Conservation (phyloP, 768 basidiomycete species). For the Lentinula sp. region DNA sequence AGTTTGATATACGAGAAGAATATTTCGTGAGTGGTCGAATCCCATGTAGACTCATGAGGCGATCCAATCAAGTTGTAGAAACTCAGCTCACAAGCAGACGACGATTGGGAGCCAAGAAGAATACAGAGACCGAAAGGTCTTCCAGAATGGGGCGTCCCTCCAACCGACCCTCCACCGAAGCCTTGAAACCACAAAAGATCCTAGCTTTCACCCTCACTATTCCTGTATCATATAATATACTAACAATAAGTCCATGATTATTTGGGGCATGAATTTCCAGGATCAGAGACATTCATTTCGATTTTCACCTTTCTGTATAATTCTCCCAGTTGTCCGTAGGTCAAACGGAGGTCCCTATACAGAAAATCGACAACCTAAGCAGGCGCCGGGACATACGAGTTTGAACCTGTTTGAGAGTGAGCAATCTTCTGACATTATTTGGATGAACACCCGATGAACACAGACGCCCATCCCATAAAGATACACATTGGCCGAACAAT, state of each 20-base stretch:
- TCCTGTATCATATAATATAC: background rate
- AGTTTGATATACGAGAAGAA: constrained; percentile 91
- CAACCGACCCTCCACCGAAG: constrained; percentile 39
- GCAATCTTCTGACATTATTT: background rate
- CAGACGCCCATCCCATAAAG: too few species aligned
- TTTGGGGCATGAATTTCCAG: background rate
- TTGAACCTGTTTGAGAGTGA: too few species aligned
- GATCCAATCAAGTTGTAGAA: constrained; percentile 35
- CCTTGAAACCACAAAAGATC: constrained; percentile 1
- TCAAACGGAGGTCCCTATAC: background rate
- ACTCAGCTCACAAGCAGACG: constrained; percentile 52
- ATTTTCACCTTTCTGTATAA: background rate
- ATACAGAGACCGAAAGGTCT: constrained; percentile 79
- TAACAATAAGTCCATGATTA: background rate
- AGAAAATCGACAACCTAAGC: background rate
- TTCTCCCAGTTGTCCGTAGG: too few species aligned
- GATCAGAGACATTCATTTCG: background rate
- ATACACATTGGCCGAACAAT: too few species aligned
- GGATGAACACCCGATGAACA: too few species aligned
- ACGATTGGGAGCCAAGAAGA: constrained; percentile 85
- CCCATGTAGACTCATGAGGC: background rate
- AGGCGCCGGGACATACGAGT: background rate
- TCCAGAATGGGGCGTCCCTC: constrained; percentile 92
- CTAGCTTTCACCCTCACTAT: background rate
- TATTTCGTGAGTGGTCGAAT: constrained; percentile 72